phyloP scores from a whole-genome alignment of 306 rosid genomes.

The Cicer cuneatum region DNA sequence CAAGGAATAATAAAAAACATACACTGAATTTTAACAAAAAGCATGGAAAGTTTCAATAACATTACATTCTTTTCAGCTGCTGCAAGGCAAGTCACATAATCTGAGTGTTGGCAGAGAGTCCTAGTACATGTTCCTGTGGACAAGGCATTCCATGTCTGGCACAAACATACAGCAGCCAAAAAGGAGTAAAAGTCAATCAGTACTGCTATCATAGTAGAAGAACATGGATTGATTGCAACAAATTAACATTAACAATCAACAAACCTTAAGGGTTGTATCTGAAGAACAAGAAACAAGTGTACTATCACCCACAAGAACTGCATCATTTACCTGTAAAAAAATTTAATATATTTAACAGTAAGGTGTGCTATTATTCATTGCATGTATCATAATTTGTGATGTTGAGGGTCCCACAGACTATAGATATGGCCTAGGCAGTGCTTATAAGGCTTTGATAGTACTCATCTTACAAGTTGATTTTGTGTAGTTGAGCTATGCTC shows the following conservation, averaged over 20 bases:
- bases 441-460: neutral
- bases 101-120: slow-evolving; percentile 93
- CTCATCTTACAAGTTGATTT: neutral
- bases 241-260: slow-evolving; percentile 33
- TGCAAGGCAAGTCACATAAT: slow-evolving; percentile 97
- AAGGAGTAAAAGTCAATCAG: slow-evolving; percentile 38
- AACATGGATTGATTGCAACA: slow-evolving; percentile 26
- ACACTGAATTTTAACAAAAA: neutral
- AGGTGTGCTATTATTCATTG: slow-evolving; percentile 6
- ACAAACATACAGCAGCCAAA: slow-evolving; percentile 26
- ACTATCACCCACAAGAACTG: slow-evolving; percentile 82
- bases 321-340: slow-evolving; percentile 68
- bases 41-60: slow-evolving; percentile 50
- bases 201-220: slow-evolving; percentile 30
- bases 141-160: slow-evolving; percentile 86
- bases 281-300: slow-evolving; percentile 98
- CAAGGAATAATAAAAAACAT: too few relatives aligned
- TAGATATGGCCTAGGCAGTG: neutral
- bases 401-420: neutral
- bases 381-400: slow-evolving; percentile 20
- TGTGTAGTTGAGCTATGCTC: neutral
- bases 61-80: slow-evolving; percentile 91
- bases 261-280: slow-evolving; percentile 94
- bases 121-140: slow-evolving; percentile 77
- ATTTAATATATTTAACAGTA: slow-evolving; percentile 22